Percentiles rank a stretch among this genome's conserved stretches.
These are phyloP conservation scores for Miscanthus sacchariflorus DNA, from an alignment of 202 grass and related monocot genomes.

Conservation along the genomic window DNA sequence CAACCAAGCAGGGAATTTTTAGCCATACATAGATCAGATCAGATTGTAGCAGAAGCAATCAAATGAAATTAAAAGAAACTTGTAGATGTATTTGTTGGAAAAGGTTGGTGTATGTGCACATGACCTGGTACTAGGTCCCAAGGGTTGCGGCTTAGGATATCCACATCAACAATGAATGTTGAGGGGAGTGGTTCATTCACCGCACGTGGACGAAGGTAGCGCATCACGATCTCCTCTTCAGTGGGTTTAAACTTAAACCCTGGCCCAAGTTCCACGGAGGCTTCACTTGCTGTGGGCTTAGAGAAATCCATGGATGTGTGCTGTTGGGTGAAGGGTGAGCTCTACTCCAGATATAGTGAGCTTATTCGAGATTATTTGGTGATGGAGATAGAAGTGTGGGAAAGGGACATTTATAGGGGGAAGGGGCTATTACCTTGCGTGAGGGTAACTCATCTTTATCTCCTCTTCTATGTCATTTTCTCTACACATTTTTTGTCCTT, in stretches of 20 bases:
- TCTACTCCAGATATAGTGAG: neutral
- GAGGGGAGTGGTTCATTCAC: neutral
- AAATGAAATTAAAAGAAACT: neutral
- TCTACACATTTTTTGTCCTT: neutral
- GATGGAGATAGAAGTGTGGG: too few relatives aligned
- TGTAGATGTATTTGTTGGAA: neutral
- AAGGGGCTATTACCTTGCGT: neutral
- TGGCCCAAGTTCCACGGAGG: rapidly evolving
- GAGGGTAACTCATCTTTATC: conserved; percentile 1
- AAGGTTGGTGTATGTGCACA: too few relatives aligned
- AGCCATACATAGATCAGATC: neutral
- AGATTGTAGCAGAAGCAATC: neutral
- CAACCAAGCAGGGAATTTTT: neutral
- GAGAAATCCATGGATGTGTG: neutral
- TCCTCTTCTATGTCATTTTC: neutral
- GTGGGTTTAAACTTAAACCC: neutral
- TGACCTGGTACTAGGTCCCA: conserved; percentile 5
- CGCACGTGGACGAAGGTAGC: neutral
- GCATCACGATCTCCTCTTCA: neutral
- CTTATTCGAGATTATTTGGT: too few relatives aligned
- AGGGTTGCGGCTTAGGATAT: neutral
- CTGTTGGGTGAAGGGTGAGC: neutral
- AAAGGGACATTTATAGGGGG: too few relatives aligned
- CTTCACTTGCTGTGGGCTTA: neutral
- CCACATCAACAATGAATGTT: neutral